Evolutionary conservation across 768 basidiomycete species (phyloP).

Genomic region (Hygrocybe coccinea): DNA sequence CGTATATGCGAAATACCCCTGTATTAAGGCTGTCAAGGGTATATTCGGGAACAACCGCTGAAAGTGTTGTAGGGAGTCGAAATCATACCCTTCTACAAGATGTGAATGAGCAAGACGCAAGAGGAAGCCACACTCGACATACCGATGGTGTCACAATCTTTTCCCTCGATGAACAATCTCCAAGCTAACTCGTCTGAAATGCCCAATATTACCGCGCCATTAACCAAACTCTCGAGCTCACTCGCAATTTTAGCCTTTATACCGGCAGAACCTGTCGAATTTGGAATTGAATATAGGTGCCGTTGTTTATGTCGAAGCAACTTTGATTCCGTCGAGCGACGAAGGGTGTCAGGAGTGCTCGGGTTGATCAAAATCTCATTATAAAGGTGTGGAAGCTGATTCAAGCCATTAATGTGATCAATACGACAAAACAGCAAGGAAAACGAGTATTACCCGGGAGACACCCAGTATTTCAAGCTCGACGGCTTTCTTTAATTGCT

Average conservation of each 20-base stretch:
- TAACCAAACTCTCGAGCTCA: constrained; percentile 67
- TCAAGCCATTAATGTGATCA: constrained; percentile 8
- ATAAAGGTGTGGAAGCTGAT: constrained; percentile 69
- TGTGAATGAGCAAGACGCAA: not conserved
- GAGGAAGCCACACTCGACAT: constrained; percentile 21
- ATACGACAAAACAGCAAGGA: not conserved
- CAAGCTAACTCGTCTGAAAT: constrained; percentile 82
- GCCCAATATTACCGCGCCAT: constrained; percentile 69
- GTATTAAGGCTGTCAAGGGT: constrained; percentile 51
- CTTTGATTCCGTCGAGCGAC: constrained; percentile 72
- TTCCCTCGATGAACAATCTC: constrained; percentile 69
- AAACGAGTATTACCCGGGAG: constrained; percentile 48
- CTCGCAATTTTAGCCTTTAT: constrained; percentile 46
- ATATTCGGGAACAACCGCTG: constrained; percentile 59
- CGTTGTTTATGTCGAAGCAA: constrained; percentile 61
- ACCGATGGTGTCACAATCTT: constrained; percentile 66
- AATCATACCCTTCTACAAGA: constrained; percentile 56
- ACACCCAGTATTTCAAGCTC: constrained; percentile 55
- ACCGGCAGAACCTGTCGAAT: constrained; percentile 26
- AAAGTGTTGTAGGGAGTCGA: constrained; percentile 53
- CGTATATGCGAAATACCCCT: constrained; percentile 64
- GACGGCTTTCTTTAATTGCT: constrained; percentile 58
- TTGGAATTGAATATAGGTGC: constrained; percentile 57
- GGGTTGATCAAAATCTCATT: constrained; percentile 80
- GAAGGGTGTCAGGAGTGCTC: constrained; percentile 69